Percentiles rank a stretch among this genome's conserved stretches.
phyloP scores from a whole-genome alignment of 2,329 filamentous ascomycete species.

The Zalaria obscura region DNA sequence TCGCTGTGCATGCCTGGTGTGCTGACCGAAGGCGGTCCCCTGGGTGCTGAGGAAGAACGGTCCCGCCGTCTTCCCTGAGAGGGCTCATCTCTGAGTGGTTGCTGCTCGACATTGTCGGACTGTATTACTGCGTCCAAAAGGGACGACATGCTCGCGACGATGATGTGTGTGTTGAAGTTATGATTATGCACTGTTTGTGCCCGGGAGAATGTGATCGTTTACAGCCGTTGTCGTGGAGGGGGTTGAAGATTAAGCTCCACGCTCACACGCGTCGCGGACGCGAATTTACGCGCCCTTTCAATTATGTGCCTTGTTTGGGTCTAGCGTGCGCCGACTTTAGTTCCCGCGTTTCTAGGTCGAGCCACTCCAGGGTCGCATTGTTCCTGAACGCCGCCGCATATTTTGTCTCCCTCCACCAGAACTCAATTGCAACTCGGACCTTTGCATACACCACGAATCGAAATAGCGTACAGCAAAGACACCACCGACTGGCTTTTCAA shows the following conservation, averaged over 20 bases:
- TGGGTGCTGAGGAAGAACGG: slow-evolving; percentile 38
- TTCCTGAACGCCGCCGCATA: neutral
- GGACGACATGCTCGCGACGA: slow-evolving; percentile 32
- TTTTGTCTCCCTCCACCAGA: too few species aligned
- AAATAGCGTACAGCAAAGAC: too few species aligned
- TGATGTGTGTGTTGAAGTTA: neutral
- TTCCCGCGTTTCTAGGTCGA: neutral
- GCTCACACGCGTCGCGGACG: too few species aligned
- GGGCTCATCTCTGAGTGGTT: slow-evolving; percentile 23
- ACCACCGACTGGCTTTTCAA: neutral
- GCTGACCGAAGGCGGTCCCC: slow-evolving; percentile 37
- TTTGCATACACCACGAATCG: too few species aligned
- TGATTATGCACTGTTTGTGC: too few species aligned
- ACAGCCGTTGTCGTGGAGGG: too few species aligned
- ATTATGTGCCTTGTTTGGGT: neutral
- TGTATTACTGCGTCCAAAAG: slow-evolving; percentile 35
- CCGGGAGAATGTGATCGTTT: too few species aligned
- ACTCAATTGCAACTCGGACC: too few species aligned
- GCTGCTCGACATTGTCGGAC: slow-evolving; percentile 28
- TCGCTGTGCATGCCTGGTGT: slow-evolving; percentile 39
- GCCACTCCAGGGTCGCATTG: neutral
- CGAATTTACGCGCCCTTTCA: neutral
- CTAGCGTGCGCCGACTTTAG: neutral
- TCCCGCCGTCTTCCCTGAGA: slow-evolving; percentile 15
- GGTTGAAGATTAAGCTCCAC: too few species aligned